phyloP scores from a whole-genome alignment of 805 yeast species.

The Teunomyces atbi region DNA sequence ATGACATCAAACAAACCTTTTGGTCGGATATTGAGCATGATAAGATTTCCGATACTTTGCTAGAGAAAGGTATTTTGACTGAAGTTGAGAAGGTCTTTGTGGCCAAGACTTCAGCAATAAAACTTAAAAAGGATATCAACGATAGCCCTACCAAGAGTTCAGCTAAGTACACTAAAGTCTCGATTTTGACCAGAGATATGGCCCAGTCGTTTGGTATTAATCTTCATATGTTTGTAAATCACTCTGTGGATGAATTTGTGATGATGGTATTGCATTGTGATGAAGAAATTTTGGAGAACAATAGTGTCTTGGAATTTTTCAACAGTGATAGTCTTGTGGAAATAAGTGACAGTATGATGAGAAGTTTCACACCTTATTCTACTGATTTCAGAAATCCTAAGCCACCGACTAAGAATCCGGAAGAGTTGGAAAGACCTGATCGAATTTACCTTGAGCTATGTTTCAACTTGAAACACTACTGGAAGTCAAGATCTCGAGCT shows the following conservation, averaged over 20 bases:
- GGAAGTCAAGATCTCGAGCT: constrained; percentile 91
- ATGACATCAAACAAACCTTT: constrained; percentile 77
- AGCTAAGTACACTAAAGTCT: constrained; percentile 44
- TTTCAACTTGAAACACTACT: constrained; percentile 80
- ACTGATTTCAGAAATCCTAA: constrained; percentile 58
- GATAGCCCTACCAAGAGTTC: constrained; percentile 2
- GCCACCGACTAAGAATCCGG: constrained; percentile 60
- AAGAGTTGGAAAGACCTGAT: constrained; percentile 83
- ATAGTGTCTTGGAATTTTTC: constrained; percentile 81
- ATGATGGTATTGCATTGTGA: constrained; percentile 75
- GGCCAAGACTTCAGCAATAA: constrained; percentile 59
- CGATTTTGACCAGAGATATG: constrained; percentile 76
- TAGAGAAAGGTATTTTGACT: constrained; percentile 73
- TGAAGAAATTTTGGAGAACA: constrained; percentile 61
- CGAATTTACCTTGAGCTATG: constrained; percentile 78
- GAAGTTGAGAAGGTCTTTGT: constrained; percentile 87
- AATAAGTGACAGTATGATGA: constrained; percentile 65
- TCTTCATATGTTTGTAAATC: constrained; percentile 68
- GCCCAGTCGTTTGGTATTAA: constrained; percentile 96
- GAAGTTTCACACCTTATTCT: constrained; percentile 78
- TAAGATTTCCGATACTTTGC: constrained; percentile 58
- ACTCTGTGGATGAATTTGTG: constrained; percentile 66
- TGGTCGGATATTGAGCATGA: constrained; percentile 73
- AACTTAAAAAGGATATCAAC: constrained; percentile 30
- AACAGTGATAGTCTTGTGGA: constrained; percentile 73